phyloP scores from a whole-genome alignment of 2,329 filamentous ascomycete genomes.

The Trichoderma koningii region DNA sequence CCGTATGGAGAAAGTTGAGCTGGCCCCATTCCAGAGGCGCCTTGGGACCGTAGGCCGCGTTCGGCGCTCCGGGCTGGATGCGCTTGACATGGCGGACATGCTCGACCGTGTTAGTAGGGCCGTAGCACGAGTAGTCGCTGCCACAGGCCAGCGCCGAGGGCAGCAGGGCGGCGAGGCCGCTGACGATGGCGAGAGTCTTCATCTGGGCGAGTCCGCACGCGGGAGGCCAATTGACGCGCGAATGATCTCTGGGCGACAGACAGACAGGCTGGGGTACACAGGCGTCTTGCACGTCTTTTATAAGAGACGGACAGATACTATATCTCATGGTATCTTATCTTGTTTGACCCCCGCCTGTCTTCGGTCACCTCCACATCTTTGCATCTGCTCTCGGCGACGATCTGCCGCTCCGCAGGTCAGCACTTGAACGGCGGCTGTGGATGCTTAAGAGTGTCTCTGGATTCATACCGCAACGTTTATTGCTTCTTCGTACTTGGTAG shows the following conservation, averaged over 20 bases:
- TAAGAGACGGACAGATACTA: neutral
- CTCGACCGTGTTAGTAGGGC: conserved; percentile 45
- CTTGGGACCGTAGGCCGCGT: conserved; percentile 48
- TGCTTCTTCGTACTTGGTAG: neutral
- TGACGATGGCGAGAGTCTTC: conserved; percentile 26
- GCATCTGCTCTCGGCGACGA: neutral
- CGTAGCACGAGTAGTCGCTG: conserved; percentile 42
- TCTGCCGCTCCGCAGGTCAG: conserved; percentile 8
- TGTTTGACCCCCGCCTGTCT: no score
- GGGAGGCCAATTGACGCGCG: neutral
- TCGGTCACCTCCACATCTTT: conserved; percentile 3
- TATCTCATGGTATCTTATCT: neutral
- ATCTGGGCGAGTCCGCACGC: neutral
- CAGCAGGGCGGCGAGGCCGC: conserved; percentile 29
- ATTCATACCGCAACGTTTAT: no score
- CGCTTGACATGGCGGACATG: conserved; percentile 52
- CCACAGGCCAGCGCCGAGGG: conserved; percentile 41
- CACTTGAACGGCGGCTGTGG: neutral
- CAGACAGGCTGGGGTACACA: neutral
- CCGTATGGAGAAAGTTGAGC: conserved; percentile 62
- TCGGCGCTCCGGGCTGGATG: conserved; percentile 50
- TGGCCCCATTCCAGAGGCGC: conserved; percentile 61
- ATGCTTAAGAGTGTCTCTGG: neutral
- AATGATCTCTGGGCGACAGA: neutral
- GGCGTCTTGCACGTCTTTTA: no score